Conservation (phyloP, 2,329 filamentous ascomycete genomes). For the Paramyrothecium roridum region DNA sequence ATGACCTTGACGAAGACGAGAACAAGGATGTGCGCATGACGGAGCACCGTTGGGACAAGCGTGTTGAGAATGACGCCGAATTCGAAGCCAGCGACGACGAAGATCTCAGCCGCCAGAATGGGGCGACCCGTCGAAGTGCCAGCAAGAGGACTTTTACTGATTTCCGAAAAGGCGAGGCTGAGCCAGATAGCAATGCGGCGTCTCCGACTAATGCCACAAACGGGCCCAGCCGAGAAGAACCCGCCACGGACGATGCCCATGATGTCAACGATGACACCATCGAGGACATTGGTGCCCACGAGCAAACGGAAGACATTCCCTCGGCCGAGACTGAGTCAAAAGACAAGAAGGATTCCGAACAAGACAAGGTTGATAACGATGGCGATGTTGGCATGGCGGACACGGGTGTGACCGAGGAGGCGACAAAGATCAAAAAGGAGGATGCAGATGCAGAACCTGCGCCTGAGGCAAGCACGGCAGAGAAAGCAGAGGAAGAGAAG, state of each 20-base stretch:
- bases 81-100: conserved; percentile 89
- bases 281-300: conserved; percentile 35
- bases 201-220: conserved; percentile 33
- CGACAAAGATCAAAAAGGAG: conserved; percentile 36
- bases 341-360: conserved; percentile 13
- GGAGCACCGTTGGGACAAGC: conserved; percentile 78
- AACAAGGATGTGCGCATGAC: conserved; percentile 83
- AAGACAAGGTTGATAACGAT: conserved; percentile 38
- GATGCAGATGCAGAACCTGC: conserved; percentile 30
- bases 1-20: conserved; percentile 76
- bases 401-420: conserved; percentile 23
- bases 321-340: conserved; percentile 8
- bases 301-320: conserved; percentile 20
- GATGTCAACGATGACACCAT: conserved; percentile 38
- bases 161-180: conserved; percentile 39
- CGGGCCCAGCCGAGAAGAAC: conserved; percentile 23
- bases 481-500: conserved; percentile 22
- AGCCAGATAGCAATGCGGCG: conserved; percentile 32
- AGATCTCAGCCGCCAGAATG: conserved; percentile 70
- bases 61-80: conserved; percentile 72
- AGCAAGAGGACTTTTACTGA: conserved; percentile 51
- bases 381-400: conserved; percentile 52
- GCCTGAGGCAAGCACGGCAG: conserved; percentile 24
- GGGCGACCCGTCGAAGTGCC: conserved; percentile 54
- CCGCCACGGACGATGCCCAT: conserved; percentile 25